These are phyloP conservation scores for Plantago ovata DNA, from an alignment of 257 asterid species.

Conservation along the genomic window DNA sequence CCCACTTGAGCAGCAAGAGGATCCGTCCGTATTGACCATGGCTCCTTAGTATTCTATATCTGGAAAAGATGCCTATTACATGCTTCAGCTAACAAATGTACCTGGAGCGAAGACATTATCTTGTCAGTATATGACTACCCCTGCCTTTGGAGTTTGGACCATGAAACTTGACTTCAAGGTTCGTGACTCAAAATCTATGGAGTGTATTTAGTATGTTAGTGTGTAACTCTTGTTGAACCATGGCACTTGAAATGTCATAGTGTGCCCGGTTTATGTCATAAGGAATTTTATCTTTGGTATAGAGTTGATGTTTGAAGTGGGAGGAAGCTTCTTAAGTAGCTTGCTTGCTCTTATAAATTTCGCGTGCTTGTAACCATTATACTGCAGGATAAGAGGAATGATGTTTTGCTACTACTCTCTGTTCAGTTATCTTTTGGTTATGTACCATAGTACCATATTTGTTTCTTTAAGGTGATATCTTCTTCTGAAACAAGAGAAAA, in stretches of 20 bases:
- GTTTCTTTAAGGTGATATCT: slow-evolving; percentile 1
- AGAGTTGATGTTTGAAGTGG: slow-evolving; percentile 21
- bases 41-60: background rate
- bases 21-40: slow-evolving; percentile 5
- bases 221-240: slow-evolving; percentile 21
- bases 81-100: slow-evolving; percentile 4
- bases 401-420: slow-evolving; percentile 25
- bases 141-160: slow-evolving; percentile 7
- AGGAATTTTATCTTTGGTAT: slow-evolving; percentile 10
- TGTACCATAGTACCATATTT: slow-evolving; percentile 1
- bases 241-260: slow-evolving; percentile 6
- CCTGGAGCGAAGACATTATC: background rate
- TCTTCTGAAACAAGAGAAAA: background rate
- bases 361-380: slow-evolving; percentile 8
- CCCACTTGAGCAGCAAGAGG: slow-evolving; percentile 6
- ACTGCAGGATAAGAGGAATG: slow-evolving; percentile 11
- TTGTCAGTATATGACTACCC: slow-evolving; percentile 15
- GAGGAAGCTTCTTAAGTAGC: slow-evolving; percentile 14
- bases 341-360: slow-evolving; percentile 17
- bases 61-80: background rate
- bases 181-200: slow-evolving; percentile 12
- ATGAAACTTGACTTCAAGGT: slow-evolving; percentile 15
- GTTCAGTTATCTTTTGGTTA: slow-evolving; percentile 20
- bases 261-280: slow-evolving; percentile 15
- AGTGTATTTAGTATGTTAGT: slow-evolving; percentile 18